Base-by-base conservation (phyloP, 768 basidiomycete species). In the Leccinellum luteum region DNA sequence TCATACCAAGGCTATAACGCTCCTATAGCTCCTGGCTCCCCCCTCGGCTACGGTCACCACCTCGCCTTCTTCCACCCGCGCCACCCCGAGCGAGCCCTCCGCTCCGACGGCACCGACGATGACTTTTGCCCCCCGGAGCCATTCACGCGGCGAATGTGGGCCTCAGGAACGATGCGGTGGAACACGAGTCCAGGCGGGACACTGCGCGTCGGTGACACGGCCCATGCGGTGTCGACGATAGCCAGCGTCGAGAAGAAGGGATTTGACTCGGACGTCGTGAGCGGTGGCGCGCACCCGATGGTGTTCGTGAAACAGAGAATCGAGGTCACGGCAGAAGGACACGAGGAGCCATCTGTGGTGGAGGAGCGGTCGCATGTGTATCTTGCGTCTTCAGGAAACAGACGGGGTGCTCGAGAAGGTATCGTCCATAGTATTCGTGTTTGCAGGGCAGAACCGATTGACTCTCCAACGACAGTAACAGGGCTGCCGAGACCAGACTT, bases 71-170 rank as follows among this genome's bases (percentile, higher is more conserved):
- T 91, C 72, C 86, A 89, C 55, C 81, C 82, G 3, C 80, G 83
- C 31, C 79, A 78, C 34, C 81, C 87, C 0, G 87, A 89, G 65
- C 51, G 66, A 13, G 66, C 69, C 19, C 76, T 91, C 38, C 79
- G 85, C 13, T 62, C 75, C n/a, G 89, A 91, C 64, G 89, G 87
- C 15, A 90, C 89, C 13, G 89, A 89, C 52, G 77, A 80, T 1
- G 83, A 86, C 49, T 85, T 89, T 52, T 85, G 85, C 61, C 87
- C 89, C 2, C 89, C 89, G 0, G 75, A 79, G 51, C 89, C 89
- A 3, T 90, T 89, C 72, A 81, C 83, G 27, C 78, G 85, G 56
- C 76, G 89, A n/a, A 92, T 91, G 90, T 92, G 89, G 89, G 88
- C 87, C 3, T 80, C 86, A 21, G 90, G 89, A 3, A 79, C 73